Conservation (phyloP, 208 protist species). For the Trichomonas vaginalis region DNA sequence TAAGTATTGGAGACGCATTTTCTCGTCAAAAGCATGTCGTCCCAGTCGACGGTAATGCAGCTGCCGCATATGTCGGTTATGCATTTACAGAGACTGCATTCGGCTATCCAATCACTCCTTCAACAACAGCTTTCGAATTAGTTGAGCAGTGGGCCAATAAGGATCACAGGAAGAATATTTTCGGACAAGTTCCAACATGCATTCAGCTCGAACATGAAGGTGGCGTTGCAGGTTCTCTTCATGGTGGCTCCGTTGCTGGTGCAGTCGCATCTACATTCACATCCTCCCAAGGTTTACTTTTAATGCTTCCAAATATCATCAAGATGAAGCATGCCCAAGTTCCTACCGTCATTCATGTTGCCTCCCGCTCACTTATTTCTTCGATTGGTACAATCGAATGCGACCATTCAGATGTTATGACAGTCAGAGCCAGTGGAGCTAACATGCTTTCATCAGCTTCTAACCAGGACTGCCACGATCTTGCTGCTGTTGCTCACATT, state of each 20-base stretch:
- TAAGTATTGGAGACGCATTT: too few species aligned
- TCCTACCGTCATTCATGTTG: conserved; percentile 48
- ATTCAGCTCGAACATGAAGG: conserved; percentile 43
- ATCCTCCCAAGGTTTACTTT: conserved; percentile 41
- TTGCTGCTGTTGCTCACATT: conserved; percentile 48
- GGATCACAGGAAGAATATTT: conserved; percentile 37
- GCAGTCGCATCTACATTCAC: conserved; percentile 49
- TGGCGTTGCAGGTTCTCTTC: conserved; percentile 46
- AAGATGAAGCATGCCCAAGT: conserved; percentile 31
- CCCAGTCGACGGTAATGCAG: conserved; percentile 47
- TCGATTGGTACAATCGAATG: conserved; percentile 35
- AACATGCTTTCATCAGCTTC: conserved; percentile 38
- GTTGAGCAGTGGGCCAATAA: conserved; percentile 37
- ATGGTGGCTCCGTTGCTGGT: conserved; percentile 17
- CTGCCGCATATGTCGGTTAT: conserved; percentile 44
- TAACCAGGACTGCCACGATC: conserved; percentile 47
- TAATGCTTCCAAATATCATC: background rate
- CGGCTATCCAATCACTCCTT: conserved; percentile 54
- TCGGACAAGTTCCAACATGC: conserved; percentile 36
- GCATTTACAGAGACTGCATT: conserved; percentile 28
- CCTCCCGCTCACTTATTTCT: conserved; percentile 32
- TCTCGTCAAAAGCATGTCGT: background rate
- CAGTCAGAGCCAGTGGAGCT: conserved; percentile 36
- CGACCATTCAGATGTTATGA: conserved; percentile 53
- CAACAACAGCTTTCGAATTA: conserved; percentile 46